Percentiles rank a stretch among this genome's conserved stretches.
Evolutionary conservation across 306 rosid genomes (phyloP).

Genomic region (Pueraria montana): DNA sequence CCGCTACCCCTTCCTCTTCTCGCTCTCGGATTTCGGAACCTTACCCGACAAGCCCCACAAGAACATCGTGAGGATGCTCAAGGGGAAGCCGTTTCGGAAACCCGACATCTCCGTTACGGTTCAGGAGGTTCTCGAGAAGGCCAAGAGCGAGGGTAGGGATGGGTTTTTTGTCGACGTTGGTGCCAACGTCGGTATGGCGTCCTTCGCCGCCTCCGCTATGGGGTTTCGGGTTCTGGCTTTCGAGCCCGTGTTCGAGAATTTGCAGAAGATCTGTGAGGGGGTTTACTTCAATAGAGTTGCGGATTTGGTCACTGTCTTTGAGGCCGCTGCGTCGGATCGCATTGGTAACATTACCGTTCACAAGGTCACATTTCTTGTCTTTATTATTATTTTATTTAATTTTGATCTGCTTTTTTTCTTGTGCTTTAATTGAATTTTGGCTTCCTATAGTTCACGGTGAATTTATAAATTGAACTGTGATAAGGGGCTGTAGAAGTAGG

Average conservation of each 20-base stretch:
- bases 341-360: constrained; percentile 87
- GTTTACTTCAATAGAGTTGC: constrained; percentile 84
- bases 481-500: constrained; percentile 18
- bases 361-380: constrained; percentile 64
- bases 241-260: constrained; percentile 91
- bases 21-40: constrained; percentile 86
- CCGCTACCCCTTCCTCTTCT: constrained; percentile 78
- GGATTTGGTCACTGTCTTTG: constrained; percentile 81
- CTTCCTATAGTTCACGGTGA: background rate
- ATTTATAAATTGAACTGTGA: background rate
- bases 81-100: constrained; percentile 84
- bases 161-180: constrained; percentile 93
- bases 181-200: constrained; percentile 95
- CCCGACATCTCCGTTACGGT: constrained; percentile 88
- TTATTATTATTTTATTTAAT: background rate
- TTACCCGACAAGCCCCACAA: constrained; percentile 96
- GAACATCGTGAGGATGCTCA: constrained; percentile 79
- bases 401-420: background rate
- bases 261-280: constrained; percentile 97
- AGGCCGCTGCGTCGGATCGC: constrained; percentile 87
- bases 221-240: constrained; percentile 85
- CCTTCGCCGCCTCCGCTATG: constrained; percentile 93
- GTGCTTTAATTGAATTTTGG: constrained; percentile 29
- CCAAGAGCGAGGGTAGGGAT: constrained; percentile 60
- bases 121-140: constrained; percentile 77